phyloP scores from a whole-genome alignment of 306 rosid genomes.

The Sindora glabra region DNA sequence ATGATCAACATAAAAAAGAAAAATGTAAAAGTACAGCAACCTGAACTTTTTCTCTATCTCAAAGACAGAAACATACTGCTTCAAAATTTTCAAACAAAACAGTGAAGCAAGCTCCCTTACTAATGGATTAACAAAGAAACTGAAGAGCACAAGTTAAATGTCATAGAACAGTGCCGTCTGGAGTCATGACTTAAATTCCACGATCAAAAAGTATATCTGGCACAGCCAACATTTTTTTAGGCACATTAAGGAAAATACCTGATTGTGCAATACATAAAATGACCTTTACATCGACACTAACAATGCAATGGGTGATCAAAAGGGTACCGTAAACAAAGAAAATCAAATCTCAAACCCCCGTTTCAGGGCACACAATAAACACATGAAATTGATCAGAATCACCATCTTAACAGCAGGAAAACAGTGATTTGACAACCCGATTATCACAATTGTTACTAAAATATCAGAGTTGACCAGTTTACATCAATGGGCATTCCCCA shows the following conservation, averaged over 20 bases:
- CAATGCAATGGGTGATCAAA: not conserved
- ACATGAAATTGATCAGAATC: not conserved
- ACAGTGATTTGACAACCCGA: not conserved
- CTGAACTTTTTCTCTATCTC: not conserved
- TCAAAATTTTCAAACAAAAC: not conserved
- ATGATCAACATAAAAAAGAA: too few relatives aligned
- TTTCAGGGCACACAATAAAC: not conserved
- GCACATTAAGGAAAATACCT: not conserved
- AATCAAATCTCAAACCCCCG: not conserved
- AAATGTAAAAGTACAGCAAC: not conserved
- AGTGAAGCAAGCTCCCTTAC: not conserved
- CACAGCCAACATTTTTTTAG: slow-evolving; percentile 8
- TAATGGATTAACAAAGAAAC: slow-evolving; percentile 1
- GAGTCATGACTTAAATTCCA: not conserved
- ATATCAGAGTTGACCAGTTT: slow-evolving; percentile 25
- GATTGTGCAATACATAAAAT: not conserved
- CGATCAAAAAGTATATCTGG: not conserved
- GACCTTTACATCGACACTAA: not conserved
- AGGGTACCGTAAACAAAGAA: not conserved
- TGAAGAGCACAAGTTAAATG: not conserved
- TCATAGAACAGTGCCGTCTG: not conserved
- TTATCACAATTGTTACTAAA: not conserved
- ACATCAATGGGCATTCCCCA: not conserved
- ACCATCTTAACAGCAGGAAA: not conserved
- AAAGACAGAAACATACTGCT: not conserved